Evolutionary conservation across 345 rosid species (phyloP).

Genomic region (Lepidium sativum): DNA sequence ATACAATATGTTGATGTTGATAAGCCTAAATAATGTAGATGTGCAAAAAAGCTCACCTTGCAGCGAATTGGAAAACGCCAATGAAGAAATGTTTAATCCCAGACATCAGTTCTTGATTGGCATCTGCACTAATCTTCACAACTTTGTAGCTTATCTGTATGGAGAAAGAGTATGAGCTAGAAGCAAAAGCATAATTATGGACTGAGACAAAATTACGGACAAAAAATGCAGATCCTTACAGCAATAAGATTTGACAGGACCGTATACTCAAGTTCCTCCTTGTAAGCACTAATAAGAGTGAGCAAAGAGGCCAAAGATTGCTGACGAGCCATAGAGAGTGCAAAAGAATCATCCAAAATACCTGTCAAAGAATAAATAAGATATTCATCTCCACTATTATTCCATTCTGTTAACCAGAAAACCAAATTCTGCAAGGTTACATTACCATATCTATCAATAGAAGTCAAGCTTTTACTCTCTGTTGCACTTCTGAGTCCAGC

Average conservation of each 20-base stretch:
- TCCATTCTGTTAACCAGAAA: background rate
- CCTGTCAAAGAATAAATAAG: constrained; percentile 35
- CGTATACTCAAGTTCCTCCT: constrained; percentile 71
- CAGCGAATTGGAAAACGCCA: constrained; percentile 49
- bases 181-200: background rate
- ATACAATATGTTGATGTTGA: background rate
- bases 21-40: background rate
- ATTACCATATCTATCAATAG: constrained; percentile 82
- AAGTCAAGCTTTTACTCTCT: constrained; percentile 51
- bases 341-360: constrained; percentile 82
- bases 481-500: constrained; percentile 64
- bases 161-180: constrained; percentile 25
- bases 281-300: constrained; percentile 64
- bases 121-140: constrained; percentile 72
- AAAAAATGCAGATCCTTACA: constrained; percentile 39
- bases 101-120: constrained; percentile 45
- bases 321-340: constrained; percentile 90
- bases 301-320: constrained; percentile 74
- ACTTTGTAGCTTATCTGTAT: constrained; percentile 68
- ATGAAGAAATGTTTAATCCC: constrained; percentile 52
- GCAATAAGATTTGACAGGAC: constrained; percentile 73
- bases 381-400: background rate
- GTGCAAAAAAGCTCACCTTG: constrained; percentile 48
- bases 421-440: background rate
- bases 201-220: background rate